Evolutionary conservation across 2,329 filamentous ascomycete species (phyloP).

Genomic region (Neonectria coccinea): DNA sequence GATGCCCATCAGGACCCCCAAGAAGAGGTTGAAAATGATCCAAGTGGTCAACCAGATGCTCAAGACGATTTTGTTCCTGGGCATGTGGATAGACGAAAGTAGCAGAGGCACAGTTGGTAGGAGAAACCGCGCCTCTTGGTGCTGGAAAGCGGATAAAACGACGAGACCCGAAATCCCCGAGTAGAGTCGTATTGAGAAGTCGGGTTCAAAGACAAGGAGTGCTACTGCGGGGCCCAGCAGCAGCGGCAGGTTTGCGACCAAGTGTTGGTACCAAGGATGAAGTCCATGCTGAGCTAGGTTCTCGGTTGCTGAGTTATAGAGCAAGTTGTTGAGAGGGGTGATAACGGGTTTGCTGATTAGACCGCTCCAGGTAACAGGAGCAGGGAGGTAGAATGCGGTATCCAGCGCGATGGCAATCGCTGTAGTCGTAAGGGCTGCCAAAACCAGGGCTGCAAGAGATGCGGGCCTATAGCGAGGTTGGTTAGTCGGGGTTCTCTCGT

Average conservation of each 20-base stretch:
- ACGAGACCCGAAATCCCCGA: constrained; percentile 80
- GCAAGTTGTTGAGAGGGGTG: constrained; percentile 81
- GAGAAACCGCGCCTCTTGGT: constrained; percentile 84
- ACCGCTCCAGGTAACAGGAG: constrained; percentile 72
- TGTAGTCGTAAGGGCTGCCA: constrained; percentile 75
- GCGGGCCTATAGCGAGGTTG: constrained; percentile 59
- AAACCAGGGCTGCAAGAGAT: constrained; percentile 71
- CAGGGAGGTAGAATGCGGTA: constrained; percentile 81
- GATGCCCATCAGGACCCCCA: constrained; percentile 80
- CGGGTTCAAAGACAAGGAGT: constrained; percentile 69
- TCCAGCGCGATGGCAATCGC: constrained; percentile 83
- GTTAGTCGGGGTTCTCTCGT: constrained; percentile 39
- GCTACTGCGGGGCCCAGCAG: constrained; percentile 77
- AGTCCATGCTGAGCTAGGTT: constrained; percentile 82
- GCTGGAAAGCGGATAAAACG: constrained; percentile 79
- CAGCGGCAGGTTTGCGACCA: constrained; percentile 75
- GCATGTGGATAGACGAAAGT: constrained; percentile 77
- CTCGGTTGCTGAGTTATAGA: constrained; percentile 76
- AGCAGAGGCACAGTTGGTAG: constrained; percentile 82
- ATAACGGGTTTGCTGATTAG: constrained; percentile 75
- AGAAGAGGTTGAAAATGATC: constrained; percentile 75
- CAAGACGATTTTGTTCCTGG: constrained; percentile 62
- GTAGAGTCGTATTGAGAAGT: constrained; percentile 71
- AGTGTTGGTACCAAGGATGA: constrained; percentile 83
- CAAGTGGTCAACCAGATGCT: constrained; percentile 71